A percentile compares a stretch with the other conserved stretches of the same genome.
phyloP scores from a whole-genome alignment of 352 stramenopile species.

The Globisporangium iwayamae region DNA sequence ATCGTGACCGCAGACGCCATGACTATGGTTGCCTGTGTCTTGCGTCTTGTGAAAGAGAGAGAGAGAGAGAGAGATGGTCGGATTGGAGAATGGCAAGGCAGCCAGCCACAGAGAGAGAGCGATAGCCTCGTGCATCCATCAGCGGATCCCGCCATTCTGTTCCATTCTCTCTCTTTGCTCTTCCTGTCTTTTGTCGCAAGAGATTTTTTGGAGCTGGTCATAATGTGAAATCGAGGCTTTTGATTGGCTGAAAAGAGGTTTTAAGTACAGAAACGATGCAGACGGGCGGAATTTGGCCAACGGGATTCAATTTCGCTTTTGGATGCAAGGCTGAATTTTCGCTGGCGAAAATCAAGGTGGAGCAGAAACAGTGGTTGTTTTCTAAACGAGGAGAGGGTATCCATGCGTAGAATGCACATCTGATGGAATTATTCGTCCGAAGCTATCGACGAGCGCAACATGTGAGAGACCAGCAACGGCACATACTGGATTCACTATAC shows the following conservation, averaged over 20 bases:
- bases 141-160: not conserved
- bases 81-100: not conserved
- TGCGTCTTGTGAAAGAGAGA: no score
- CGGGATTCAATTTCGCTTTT: slow-evolving; percentile 1
- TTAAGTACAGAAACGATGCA: not conserved
- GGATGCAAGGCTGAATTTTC: not conserved
- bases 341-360: no score
- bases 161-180: not conserved
- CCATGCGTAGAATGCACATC: no score
- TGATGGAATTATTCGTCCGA: no score
- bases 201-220: slow-evolving; percentile 3
- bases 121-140: not conserved
- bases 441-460: no score
- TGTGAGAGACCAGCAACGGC: no score
- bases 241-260: not conserved
- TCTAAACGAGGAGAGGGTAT: not conserved
- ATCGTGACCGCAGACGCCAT: slow-evolving; percentile 5
- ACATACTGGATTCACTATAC: no score
- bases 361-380: not conserved
- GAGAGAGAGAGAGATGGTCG: not conserved
- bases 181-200: not conserved
- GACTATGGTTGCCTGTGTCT: not conserved
- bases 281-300: not conserved
- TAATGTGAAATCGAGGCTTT: no score
- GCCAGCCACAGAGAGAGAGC: not conserved